A percentile compares a stretch with the other conserved stretches of the same genome.
Evolutionary conservation across 1,284 basidiomycete species (phyloP).

Genomic region (Veloboletus limbatus): DNA sequence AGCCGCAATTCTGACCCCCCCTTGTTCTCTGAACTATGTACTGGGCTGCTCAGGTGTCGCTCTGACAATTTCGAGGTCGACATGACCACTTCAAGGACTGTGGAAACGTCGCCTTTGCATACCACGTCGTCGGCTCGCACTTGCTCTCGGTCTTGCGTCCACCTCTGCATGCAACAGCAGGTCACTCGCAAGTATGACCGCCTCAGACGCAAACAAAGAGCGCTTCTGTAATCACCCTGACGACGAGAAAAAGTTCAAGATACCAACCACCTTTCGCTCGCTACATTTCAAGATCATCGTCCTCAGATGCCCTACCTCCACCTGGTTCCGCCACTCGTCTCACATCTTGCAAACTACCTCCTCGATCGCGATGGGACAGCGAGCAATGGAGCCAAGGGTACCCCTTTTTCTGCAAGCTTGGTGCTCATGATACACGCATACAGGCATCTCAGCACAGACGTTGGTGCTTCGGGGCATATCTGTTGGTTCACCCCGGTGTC

Average conservation of each 20-base stretch:
- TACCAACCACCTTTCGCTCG: constrained; percentile 6
- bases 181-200: constrained; percentile 5
- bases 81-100: no score
- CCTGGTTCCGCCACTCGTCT: neutral
- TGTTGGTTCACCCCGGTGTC: neutral
- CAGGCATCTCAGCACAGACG: neutral
- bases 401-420: no score
- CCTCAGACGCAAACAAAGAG: constrained; percentile 2
- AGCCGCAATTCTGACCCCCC: no score
- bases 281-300: no score
- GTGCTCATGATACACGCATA: no score
- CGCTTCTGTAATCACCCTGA: no score
- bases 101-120: no score
- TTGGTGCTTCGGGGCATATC: neutral
- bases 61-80: no score
- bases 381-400: neutral
- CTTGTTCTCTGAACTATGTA: no score
- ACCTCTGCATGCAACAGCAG: constrained; percentile 5
- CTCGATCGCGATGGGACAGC: constrained; percentile 1
- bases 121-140: no score
- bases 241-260: neutral
- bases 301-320: neutral
- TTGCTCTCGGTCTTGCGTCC: no score
- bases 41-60: no score
- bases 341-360: constrained; percentile 5